These are phyloP conservation scores for Starmerella scarabaei DNA, from an alignment of 805 yeast species.

Conservation along the genomic window DNA sequence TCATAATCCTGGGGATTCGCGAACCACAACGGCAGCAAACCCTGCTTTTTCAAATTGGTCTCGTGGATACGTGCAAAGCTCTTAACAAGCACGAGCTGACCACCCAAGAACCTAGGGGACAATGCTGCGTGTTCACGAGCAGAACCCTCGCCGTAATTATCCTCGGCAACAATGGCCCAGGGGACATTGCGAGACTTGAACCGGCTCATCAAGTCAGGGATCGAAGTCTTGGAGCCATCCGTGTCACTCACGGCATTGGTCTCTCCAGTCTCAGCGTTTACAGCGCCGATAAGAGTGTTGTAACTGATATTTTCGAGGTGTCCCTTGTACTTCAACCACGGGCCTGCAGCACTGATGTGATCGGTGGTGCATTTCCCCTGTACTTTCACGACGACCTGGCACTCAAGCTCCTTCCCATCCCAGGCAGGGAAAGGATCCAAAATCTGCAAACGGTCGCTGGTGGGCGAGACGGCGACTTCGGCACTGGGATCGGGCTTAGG, in stretches of 20 bases:
- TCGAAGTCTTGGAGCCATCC: slow-evolving; percentile 52
- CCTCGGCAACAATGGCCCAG: slow-evolving; percentile 95
- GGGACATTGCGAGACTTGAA: slow-evolving; percentile 79
- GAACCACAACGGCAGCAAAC: slow-evolving; percentile 88
- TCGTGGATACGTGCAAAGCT: slow-evolving; percentile 98
- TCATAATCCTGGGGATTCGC: slow-evolving; percentile 86
- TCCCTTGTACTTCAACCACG: slow-evolving; percentile 96
- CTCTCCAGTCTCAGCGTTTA: slow-evolving; percentile 91
- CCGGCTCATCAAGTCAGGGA: slow-evolving; percentile 93
- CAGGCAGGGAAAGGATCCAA: slow-evolving; percentile 80
- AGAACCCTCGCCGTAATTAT: slow-evolving; percentile 97
- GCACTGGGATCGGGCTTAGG: slow-evolving; percentile 54
- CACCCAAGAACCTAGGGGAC: slow-evolving; percentile 90
- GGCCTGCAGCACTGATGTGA: slow-evolving; percentile 97
- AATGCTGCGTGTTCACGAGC: slow-evolving; percentile 98
- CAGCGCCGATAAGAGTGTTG: slow-evolving; percentile 94
- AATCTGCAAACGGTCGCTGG: slow-evolving; percentile 82
- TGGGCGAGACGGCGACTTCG: slow-evolving; percentile 60
- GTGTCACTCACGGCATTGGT: slow-evolving; percentile 86
- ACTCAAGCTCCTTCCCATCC: slow-evolving; percentile 70
- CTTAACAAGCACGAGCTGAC: slow-evolving; percentile 73
- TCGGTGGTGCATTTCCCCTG: slow-evolving; percentile 98
- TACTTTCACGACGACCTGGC: slow-evolving; percentile 72
- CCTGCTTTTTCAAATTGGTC: slow-evolving; percentile 95
- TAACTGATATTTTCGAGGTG: slow-evolving; percentile 90